phyloP scores from a whole-genome alignment of 768 basidiomycete species.

The Mrakia gelida region DNA sequence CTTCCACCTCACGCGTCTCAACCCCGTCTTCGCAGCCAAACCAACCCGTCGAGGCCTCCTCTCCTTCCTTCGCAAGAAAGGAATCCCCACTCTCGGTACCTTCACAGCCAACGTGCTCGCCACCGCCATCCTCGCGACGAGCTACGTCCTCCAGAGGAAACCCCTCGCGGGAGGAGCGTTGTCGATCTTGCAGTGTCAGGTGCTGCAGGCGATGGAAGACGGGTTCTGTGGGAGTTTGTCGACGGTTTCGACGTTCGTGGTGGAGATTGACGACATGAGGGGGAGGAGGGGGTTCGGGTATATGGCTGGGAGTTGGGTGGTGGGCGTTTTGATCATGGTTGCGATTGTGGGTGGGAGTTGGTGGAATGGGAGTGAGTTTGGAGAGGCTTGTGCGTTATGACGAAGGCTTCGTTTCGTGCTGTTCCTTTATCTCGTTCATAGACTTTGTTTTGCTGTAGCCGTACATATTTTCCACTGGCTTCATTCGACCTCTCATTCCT shows the following conservation, averaged over 20 bases:
- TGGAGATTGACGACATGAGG: slow-evolving; percentile 60
- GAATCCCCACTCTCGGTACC: slow-evolving; percentile 41
- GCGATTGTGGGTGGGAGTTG: slow-evolving; percentile 67
- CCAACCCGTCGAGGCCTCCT: not conserved
- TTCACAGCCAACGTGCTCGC: slow-evolving; percentile 53
- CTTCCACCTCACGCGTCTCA: slow-evolving; percentile 65
- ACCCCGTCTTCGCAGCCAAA: slow-evolving; percentile 54
- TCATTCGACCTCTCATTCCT: too few species aligned
- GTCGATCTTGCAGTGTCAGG: slow-evolving; percentile 54
- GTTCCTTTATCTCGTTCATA: too few species aligned
- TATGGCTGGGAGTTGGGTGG: slow-evolving; percentile 60
- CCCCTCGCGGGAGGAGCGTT: slow-evolving; percentile 34
- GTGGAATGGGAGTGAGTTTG: slow-evolving; percentile 42
- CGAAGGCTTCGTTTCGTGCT: not conserved
- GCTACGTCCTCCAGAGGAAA: slow-evolving; percentile 63
- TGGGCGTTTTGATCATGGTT: slow-evolving; percentile 66
- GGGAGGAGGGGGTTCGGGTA: slow-evolving; percentile 64
- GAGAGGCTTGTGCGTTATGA: not conserved
- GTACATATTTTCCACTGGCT: too few species aligned
- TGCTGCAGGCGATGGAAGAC: slow-evolving; percentile 76
- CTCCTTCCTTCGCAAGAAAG: not conserved
- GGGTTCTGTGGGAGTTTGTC: slow-evolving; percentile 95
- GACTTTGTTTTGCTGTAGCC: too few species aligned
- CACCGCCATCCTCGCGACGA: slow-evolving; percentile 72
- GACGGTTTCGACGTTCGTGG: slow-evolving; percentile 88